Evolutionary conservation across 2,329 filamentous ascomycete genomes (phyloP).

Genomic region (Lachnellula suecica): DNA sequence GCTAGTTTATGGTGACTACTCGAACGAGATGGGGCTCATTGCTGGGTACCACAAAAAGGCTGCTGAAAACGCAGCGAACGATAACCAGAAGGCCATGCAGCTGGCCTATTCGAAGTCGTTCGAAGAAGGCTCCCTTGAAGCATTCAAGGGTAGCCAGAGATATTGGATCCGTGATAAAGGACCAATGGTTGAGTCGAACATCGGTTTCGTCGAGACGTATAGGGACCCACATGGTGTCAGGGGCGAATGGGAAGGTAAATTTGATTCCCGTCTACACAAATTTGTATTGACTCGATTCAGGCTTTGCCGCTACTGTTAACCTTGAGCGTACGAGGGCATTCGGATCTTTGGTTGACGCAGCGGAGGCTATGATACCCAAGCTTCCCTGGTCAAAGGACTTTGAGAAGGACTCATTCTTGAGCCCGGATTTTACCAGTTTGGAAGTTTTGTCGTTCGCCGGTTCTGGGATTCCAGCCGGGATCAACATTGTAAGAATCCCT

Average conservation of each 20-base stretch:
- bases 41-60: constrained; percentile 67
- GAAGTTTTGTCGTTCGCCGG: constrained; percentile 84
- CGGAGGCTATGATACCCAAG: constrained; percentile 81
- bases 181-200: constrained; percentile 74
- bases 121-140: constrained; percentile 68
- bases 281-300: constrained; percentile 9
- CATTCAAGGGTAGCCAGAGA: constrained; percentile 78
- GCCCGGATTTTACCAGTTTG: constrained; percentile 92
- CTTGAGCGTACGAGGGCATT: constrained; percentile 88
- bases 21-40: constrained; percentile 69
- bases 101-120: constrained; percentile 75
- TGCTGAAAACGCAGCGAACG: constrained; percentile 67
- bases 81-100: constrained; percentile 73
- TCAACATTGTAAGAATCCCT: constrained; percentile 49
- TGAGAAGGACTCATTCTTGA: constrained; percentile 94
- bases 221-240: constrained; percentile 78
- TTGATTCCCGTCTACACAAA: neutral
- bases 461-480: constrained; percentile 63
- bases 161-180: constrained; percentile 83
- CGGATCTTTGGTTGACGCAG: constrained; percentile 77
- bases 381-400: constrained; percentile 87
- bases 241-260: constrained; percentile 75
- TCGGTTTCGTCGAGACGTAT: constrained; percentile 86
- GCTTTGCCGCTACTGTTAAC: constrained; percentile 80
- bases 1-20: constrained; percentile 74